Percentiles rank a stretch among this genome's conserved stretches.
Conservation (phyloP, 768 basidiomycete genomes). For the Pholiota conissans region DNA sequence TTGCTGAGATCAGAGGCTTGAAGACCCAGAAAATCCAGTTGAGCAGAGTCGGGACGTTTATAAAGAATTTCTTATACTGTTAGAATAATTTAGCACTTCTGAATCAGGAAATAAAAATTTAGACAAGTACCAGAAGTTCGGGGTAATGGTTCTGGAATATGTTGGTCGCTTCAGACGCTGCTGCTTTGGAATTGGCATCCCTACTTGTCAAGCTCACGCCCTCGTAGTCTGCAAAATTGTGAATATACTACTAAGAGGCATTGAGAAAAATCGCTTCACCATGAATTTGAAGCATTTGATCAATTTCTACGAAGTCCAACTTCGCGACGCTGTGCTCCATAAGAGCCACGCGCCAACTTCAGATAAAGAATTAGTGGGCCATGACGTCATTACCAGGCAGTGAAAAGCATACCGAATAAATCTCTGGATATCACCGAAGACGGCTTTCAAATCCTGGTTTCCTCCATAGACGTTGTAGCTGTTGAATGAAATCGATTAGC, state of each 20-base stretch:
- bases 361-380: neutral
- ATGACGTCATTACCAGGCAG: neutral
- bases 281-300: conserved; percentile 75
- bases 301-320: conserved; percentile 73
- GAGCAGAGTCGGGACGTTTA: conserved; percentile 76
- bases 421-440: conserved; percentile 75
- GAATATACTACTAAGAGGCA: neutral
- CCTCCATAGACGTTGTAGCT: conserved; percentile 85
- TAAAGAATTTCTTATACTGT: conserved; percentile 75
- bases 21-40: conserved; percentile 87
- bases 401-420: conserved; percentile 60
- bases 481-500: neutral
- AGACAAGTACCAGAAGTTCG: conserved; percentile 61
- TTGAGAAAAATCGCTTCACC: conserved; percentile 34
- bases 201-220: conserved; percentile 68
- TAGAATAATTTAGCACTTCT: conserved; percentile 3
- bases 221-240: conserved; percentile 57
- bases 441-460: conserved; percentile 60
- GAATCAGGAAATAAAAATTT: neutral
- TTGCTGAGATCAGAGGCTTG: conserved; percentile 69
- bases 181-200: conserved; percentile 74
- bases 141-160: conserved; percentile 82
- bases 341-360: conserved; percentile 76
- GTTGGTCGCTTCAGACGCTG: conserved; percentile 70
- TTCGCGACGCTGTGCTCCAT: conserved; percentile 67